Percentiles rank a stretch among this genome's conserved stretches.
These are phyloP conservation scores for Nicotiana paniculata DNA, from an alignment of 257 asterid species.

Conservation along the genomic window DNA sequence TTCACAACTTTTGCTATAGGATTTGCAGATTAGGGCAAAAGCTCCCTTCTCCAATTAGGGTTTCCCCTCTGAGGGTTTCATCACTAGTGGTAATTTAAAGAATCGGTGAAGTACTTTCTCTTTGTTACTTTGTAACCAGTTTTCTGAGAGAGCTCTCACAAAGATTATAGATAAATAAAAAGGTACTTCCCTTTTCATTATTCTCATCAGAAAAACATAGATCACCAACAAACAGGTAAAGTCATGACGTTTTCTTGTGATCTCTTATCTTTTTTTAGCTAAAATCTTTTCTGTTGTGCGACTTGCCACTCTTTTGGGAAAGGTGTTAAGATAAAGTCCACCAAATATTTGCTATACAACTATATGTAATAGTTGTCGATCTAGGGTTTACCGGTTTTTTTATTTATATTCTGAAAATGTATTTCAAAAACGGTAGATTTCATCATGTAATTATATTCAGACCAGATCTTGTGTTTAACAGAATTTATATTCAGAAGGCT, in stretches of 20 bases:
- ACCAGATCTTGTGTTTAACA: neutral
- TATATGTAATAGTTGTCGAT: neutral
- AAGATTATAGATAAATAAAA: neutral
- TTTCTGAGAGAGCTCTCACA: neutral
- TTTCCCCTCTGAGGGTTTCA: conserved; percentile 15
- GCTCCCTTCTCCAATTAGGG: conserved; percentile 24
- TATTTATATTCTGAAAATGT: neutral
- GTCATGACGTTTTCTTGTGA: neutral
- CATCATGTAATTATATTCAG: no score
- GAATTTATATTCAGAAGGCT: neutral
- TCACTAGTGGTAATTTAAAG: neutral
- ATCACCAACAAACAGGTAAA: conserved; percentile 1
- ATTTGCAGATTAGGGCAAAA: neutral
- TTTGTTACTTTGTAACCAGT: neutral
- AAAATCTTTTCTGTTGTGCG: neutral
- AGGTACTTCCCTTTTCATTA: neutral
- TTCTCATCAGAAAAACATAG: neutral
- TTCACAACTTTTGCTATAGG: conserved; percentile 8
- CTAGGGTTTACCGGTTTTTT: neutral
- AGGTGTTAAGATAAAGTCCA: neutral
- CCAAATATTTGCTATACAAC: neutral
- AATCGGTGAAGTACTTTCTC: neutral
- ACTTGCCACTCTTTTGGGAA: neutral
- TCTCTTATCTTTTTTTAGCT: neutral
- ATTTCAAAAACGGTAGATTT: no score